Percentiles rank a stretch among this genome's conserved stretches.
These are phyloP conservation scores for Phytopythium kandeliae DNA, from an alignment of 352 stramenopile species.

Conservation along the genomic window DNA sequence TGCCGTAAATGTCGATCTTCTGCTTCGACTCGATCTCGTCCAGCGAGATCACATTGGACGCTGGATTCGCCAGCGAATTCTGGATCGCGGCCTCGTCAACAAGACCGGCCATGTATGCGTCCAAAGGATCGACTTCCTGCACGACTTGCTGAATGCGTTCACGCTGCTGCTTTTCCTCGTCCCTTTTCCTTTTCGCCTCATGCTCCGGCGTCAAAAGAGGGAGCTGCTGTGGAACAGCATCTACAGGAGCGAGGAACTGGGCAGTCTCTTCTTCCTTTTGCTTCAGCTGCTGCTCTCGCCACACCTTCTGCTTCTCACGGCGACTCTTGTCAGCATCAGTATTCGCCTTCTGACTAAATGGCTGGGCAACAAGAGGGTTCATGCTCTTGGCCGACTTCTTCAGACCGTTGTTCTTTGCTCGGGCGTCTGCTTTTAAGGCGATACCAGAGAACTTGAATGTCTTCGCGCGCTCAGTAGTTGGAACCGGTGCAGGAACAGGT, in stretches of 20 bases:
- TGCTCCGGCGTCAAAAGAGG: slow-evolving; percentile 58
- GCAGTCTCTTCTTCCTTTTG: slow-evolving; percentile 51
- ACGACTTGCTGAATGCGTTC: slow-evolving; percentile 68
- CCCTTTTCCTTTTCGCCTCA: slow-evolving; percentile 54
- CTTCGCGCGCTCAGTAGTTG: slow-evolving; percentile 15
- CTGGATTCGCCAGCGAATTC: slow-evolving; percentile 57
- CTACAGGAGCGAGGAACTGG: slow-evolving; percentile 65
- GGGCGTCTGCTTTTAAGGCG: slow-evolving; percentile 42
- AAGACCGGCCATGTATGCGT: slow-evolving; percentile 85
- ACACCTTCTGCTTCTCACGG: slow-evolving; percentile 45
- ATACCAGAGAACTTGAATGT: slow-evolving; percentile 72
- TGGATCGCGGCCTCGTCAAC: slow-evolving; percentile 75
- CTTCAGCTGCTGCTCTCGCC: slow-evolving; percentile 57
- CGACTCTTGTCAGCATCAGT: slow-evolving; percentile 39
- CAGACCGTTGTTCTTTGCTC: slow-evolving; percentile 11
- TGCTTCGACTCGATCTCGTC: slow-evolving; percentile 72
- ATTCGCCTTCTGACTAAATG: background rate
- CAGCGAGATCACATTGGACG: slow-evolving; percentile 79
- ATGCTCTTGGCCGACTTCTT: slow-evolving; percentile 14
- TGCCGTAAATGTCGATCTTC: slow-evolving; percentile 85
- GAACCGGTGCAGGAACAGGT: background rate
- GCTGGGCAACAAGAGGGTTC: background rate
- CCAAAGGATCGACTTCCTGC: slow-evolving; percentile 75
- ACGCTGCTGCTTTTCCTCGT: slow-evolving; percentile 45
- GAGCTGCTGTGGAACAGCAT: slow-evolving; percentile 61